Evolutionary conservation across 495 filamentous ascomycete species (phyloP).

Genomic region (Glonium stellatum): DNA sequence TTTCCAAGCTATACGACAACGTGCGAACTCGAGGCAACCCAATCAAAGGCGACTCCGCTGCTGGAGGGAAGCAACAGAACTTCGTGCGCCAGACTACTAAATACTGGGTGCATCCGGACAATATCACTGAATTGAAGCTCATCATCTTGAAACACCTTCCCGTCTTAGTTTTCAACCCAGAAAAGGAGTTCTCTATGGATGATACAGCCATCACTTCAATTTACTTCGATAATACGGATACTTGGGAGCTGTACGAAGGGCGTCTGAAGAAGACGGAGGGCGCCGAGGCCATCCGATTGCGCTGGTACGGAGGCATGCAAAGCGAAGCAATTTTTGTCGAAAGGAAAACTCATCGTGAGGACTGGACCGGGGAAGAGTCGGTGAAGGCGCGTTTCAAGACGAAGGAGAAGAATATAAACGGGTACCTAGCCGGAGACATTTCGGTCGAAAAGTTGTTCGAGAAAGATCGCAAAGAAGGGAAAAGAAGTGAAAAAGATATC

Average conservation of each 20-base stretch:
- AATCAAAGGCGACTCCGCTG: conserved; percentile 81
- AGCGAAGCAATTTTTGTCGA: conserved; percentile 93
- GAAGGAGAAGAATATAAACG: conserved; percentile 96
- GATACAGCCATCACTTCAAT: conserved; percentile 96
- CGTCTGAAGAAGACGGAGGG: conserved; percentile 96
- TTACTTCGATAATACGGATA: conserved; percentile 92
- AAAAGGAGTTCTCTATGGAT: conserved; percentile 85
- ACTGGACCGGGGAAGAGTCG: conserved; percentile 98
- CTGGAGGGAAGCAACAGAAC: conserved; percentile 87
- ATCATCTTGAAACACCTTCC: conserved; percentile 97
- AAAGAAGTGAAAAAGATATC: conserved; percentile 85
- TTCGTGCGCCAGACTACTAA: conserved; percentile 97
- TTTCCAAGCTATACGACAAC: conserved; percentile 91
- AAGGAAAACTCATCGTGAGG: conserved; percentile 95
- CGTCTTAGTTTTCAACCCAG: conserved; percentile 93
- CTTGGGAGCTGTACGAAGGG: conserved; percentile 87
- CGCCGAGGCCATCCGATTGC: conserved; percentile 89
- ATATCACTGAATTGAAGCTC: conserved; percentile 95
- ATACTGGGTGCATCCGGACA: conserved; percentile 99
- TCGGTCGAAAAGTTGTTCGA: conserved; percentile 81
- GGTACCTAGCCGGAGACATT: conserved; percentile 72
- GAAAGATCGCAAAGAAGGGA: conserved; percentile 85
- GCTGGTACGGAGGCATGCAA: conserved; percentile 97
- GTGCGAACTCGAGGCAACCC: conserved; percentile 90
- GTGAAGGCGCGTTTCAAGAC: conserved; percentile 92